Percentiles rank a stretch among this genome's conserved stretches.
phyloP scores from a whole-genome alignment of 1,284 basidiomycete genomes.

The Filobasidium uniguttulatum region DNA sequence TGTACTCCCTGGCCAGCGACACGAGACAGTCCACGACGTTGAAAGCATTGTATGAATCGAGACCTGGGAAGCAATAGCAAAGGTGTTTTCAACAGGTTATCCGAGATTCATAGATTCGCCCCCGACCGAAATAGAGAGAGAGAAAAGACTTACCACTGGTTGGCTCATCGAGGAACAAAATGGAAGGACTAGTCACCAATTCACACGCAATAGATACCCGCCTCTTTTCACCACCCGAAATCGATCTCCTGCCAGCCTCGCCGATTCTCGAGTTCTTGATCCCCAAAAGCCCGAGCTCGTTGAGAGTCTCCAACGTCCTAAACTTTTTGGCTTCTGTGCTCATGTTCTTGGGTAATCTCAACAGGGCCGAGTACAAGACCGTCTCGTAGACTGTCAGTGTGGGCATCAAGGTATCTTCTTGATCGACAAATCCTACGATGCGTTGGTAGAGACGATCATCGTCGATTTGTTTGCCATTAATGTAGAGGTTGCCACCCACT shows the following conservation, averaged over 20 bases:
- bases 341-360: slow-evolving; percentile 88
- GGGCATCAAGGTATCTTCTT: slow-evolving; percentile 92
- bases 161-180: slow-evolving; percentile 91
- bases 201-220: slow-evolving; percentile 97
- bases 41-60: slow-evolving; percentile 88
- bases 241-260: slow-evolving; percentile 61
- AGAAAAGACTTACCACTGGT: slow-evolving; percentile 56
- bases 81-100: slow-evolving; percentile 7
- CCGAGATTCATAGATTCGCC: too few species aligned
- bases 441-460: slow-evolving; percentile 62
- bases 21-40: slow-evolving; percentile 85
- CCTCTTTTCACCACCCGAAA: slow-evolving; percentile 91
- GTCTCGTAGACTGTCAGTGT: slow-evolving; percentile 97
- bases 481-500: slow-evolving; percentile 59
- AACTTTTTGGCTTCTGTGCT: slow-evolving; percentile 84
- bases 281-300: slow-evolving; percentile 80
- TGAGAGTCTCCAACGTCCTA: slow-evolving; percentile 86
- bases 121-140: neutral
- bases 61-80: slow-evolving; percentile 42
- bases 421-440: slow-evolving; percentile 88
- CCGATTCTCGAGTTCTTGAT: slow-evolving; percentile 87
- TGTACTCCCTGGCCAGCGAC: slow-evolving; percentile 71
- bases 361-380: slow-evolving; percentile 77
- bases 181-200: slow-evolving; percentile 86
- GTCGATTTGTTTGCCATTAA: slow-evolving; percentile 68